phyloP scores from a whole-genome alignment of 179 eudicot genomes.

The Beta lomatogona region DNA sequence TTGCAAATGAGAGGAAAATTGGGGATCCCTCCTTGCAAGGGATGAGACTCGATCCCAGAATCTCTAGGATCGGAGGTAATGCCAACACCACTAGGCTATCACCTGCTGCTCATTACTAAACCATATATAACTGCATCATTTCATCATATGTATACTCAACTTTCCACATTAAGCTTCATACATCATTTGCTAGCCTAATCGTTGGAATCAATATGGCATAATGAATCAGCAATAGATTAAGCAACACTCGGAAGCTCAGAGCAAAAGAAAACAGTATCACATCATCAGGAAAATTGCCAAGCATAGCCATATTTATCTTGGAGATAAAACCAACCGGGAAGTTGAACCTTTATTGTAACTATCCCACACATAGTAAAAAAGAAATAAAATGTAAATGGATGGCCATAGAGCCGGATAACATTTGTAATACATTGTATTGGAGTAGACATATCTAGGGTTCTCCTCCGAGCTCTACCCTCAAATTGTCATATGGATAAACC shows the following conservation, averaged over 20 bases:
- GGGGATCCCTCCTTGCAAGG: no score
- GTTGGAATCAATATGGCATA: no score
- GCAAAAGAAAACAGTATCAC: not conserved
- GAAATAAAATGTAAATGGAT: not conserved
- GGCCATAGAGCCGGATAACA: constrained; percentile 10
- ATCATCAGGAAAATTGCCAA: constrained; percentile 7
- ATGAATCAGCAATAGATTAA: no score
- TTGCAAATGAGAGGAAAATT: no score
- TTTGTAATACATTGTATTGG: constrained; percentile 8
- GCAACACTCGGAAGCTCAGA: not conserved
- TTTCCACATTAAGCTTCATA: no score
- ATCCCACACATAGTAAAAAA: not conserved
- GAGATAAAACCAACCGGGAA: constrained; percentile 6
- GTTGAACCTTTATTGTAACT: constrained; percentile 17
- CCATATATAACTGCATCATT: no score
- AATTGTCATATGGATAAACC: constrained; percentile 83
- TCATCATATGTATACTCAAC: no score
- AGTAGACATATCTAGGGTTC: constrained; percentile 47
- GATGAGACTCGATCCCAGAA: no score
- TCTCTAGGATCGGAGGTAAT: no score
- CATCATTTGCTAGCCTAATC: no score
- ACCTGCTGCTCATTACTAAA: no score
- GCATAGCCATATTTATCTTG: not conserved
- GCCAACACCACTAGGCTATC: no score
- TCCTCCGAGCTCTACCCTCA: constrained; percentile 86